Conservation (phyloP, 2,329 filamentous ascomycete species). For the Akanthomyces uredinophilus region DNA sequence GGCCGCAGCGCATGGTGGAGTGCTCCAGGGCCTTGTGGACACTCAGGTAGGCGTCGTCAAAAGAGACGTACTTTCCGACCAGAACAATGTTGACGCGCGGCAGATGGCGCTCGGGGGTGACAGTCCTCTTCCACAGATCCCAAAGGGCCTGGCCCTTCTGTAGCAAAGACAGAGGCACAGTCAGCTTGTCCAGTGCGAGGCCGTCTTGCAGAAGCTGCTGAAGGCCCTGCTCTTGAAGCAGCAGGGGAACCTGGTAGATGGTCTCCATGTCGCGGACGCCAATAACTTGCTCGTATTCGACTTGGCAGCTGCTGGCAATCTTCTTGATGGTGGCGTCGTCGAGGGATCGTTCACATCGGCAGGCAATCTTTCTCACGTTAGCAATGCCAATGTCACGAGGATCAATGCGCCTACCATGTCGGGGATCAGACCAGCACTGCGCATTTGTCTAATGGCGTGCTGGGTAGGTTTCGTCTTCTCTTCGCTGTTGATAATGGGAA, state of each 20-base stretch:
- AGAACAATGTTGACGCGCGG: slow-evolving; percentile 72
- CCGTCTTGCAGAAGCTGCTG: slow-evolving; percentile 60
- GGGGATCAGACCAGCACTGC: slow-evolving; percentile 70
- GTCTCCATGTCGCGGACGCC: slow-evolving; percentile 85
- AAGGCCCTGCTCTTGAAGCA: slow-evolving; percentile 77
- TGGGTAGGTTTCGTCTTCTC: slow-evolving; percentile 98
- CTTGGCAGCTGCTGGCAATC: slow-evolving; percentile 84
- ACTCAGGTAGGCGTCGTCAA: slow-evolving; percentile 81
- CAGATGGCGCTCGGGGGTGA: slow-evolving; percentile 60
- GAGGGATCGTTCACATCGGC: slow-evolving; percentile 76
- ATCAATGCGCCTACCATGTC: slow-evolving; percentile 51
- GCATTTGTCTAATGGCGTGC: slow-evolving; percentile 76
- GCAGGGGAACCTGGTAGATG: slow-evolving; percentile 91
- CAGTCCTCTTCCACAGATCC: slow-evolving; percentile 70
- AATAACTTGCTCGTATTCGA: slow-evolving; percentile 78
- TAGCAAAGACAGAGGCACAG: slow-evolving; percentile 47
- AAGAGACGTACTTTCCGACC: slow-evolving; percentile 85
- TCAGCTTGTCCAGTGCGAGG: slow-evolving; percentile 58
- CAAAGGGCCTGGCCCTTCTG: slow-evolving; percentile 66
- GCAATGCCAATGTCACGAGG: not conserved
- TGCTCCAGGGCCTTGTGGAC: slow-evolving; percentile 88
- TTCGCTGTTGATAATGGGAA: slow-evolving; percentile 60
- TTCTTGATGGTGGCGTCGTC: slow-evolving; percentile 73
- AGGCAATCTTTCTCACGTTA: slow-evolving; percentile 66
- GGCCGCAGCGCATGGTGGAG: slow-evolving; percentile 77